Evolutionary conservation across 768 basidiomycete genomes (phyloP).

Genomic region (Leccinum disarticulatum): DNA sequence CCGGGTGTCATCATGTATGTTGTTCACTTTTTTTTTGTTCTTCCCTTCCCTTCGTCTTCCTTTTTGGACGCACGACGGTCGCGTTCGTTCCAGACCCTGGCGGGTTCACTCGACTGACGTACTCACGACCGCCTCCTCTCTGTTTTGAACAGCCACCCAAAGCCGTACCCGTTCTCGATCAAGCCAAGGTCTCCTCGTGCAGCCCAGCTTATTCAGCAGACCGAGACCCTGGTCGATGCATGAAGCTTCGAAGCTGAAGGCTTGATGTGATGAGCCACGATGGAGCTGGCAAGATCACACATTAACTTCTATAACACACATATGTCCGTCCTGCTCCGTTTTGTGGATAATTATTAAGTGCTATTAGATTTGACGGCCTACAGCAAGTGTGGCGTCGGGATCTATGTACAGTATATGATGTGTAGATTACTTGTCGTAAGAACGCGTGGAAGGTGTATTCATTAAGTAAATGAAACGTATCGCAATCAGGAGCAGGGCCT

Average conservation of each 20-base stretch:
- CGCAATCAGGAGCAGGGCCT: background rate
- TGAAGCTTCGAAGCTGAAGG: background rate
- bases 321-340: background rate
- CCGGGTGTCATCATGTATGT: slow-evolving; percentile 27
- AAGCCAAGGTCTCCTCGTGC: slow-evolving; percentile 15
- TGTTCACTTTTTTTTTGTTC: background rate
- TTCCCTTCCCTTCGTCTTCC: too few relatives aligned
- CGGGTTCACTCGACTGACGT: background rate
- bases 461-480: background rate
- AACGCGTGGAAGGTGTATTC: background rate
- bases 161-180: slow-evolving; percentile 22
- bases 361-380: background rate
- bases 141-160: slow-evolving; percentile 11
- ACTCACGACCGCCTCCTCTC: background rate
- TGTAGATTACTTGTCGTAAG: background rate
- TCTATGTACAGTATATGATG: background rate
- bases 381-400: background rate
- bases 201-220: slow-evolving; percentile 16
- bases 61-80: background rate
- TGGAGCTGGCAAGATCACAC: background rate
- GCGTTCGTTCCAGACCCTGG: background rate
- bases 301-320: too few relatives aligned
- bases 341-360: background rate
- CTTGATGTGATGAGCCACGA: background rate
- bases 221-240: slow-evolving; percentile 1